Conservation (phyloP, 1,139 yeast genomes). For the Lodderomyces metapsilosis region DNA sequence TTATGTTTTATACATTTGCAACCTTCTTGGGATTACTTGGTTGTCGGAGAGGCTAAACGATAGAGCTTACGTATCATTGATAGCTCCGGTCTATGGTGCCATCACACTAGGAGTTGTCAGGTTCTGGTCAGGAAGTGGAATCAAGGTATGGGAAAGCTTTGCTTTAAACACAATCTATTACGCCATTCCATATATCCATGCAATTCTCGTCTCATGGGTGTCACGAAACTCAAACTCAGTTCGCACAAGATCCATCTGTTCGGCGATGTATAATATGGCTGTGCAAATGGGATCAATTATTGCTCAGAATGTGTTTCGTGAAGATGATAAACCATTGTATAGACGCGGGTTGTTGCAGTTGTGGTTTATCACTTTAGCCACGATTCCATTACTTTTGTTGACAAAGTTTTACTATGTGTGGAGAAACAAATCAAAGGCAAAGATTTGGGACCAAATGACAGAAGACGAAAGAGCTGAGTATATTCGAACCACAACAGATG, state of each 20-base stretch:
- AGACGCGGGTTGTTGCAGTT: constrained; percentile 47
- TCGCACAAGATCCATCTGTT: constrained; percentile 54
- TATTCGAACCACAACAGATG: constrained; percentile 38
- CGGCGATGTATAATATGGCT: constrained; percentile 59
- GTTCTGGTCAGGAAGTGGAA: constrained; percentile 51
- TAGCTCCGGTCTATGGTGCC: constrained; percentile 37
- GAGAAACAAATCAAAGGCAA: constrained; percentile 44
- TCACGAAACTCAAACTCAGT: constrained; percentile 62
- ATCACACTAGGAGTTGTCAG: constrained; percentile 43
- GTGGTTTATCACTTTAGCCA: constrained; percentile 19
- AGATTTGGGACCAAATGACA: constrained; percentile 46
- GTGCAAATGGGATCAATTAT: constrained; percentile 57
- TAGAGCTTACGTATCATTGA: constrained; percentile 30
- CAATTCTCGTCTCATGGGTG: constrained; percentile 59
- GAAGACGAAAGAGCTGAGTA: constrained; percentile 45
- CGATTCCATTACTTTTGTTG: constrained; percentile 23
- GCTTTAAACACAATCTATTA: constrained; percentile 44
- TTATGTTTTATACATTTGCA: constrained; percentile 16
- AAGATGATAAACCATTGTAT: constrained; percentile 58
- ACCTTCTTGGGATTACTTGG: constrained; percentile 39
- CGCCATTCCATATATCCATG: constrained; percentile 51
- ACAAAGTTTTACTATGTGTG: constrained; percentile 41
- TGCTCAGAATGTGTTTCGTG: constrained; percentile 54
- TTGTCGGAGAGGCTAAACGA: constrained; percentile 39
- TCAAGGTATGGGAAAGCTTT: constrained; percentile 53